Evolutionary conservation across 1,284 basidiomycete species (phyloP).

Genomic region (Leccinum pachyderme): DNA sequence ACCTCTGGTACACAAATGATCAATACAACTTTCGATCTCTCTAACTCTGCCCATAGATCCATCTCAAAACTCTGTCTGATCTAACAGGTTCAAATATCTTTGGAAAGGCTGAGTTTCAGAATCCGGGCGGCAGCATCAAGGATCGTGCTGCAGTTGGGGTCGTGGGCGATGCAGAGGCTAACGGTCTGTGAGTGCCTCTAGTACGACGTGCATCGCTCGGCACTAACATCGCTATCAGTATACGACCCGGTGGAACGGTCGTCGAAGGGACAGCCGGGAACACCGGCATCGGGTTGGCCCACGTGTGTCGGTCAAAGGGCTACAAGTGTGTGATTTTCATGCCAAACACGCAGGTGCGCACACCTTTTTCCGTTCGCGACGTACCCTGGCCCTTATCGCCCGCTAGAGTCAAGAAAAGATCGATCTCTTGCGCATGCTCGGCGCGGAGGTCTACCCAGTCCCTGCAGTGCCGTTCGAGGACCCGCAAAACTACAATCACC

Average conservation of each 20-base stretch:
- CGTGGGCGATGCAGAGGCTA: constrained; percentile 85
- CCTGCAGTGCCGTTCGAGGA: constrained; percentile 97
- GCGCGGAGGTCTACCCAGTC: constrained; percentile 94
- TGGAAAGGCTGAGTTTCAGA: constrained; percentile 97
- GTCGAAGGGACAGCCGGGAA: constrained; percentile 99
- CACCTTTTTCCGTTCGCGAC: not conserved
- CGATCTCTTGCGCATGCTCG: constrained; percentile 94
- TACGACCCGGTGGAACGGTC: constrained; percentile 91
- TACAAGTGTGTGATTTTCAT: constrained; percentile 99
- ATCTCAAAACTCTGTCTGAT: constrained; percentile 82
- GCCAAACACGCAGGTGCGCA: constrained; percentile 85
- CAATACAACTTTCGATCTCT: not conserved
- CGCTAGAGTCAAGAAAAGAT: constrained; percentile 94
- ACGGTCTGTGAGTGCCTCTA: constrained; percentile 58
- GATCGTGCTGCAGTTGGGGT: constrained; percentile 95
- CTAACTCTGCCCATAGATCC: constrained; percentile 57
- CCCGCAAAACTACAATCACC: constrained; percentile 98
- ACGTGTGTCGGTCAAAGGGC: constrained; percentile 89
- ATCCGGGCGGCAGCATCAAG: constrained; percentile 99
- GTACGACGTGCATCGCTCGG: not conserved
- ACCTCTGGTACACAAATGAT: constrained; percentile 60
- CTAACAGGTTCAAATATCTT: constrained; percentile 87
- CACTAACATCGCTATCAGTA: constrained; percentile 41
- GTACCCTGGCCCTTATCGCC: not conserved
- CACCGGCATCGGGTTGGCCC: constrained; percentile 95